Conservation (phyloP, 1,284 basidiomycete genomes). For the Rugosomyces carneus region DNA sequence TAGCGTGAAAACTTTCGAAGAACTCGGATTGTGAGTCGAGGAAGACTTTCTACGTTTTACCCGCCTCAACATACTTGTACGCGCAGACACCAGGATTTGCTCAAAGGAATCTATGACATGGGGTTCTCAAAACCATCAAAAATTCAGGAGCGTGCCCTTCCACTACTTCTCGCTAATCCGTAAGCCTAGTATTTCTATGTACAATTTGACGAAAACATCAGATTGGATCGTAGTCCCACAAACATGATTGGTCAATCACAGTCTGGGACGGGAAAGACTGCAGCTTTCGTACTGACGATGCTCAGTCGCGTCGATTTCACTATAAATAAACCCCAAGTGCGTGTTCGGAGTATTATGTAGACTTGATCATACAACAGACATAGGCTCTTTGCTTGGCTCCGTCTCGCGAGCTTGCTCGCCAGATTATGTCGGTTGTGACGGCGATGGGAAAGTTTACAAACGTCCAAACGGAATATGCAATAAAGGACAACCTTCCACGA, state of each 20-base stretch:
- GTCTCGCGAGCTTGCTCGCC: slow-evolving; percentile 93
- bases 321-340: slow-evolving; percentile 78
- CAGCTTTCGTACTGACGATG: slow-evolving; percentile 98
- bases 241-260: slow-evolving; percentile 99
- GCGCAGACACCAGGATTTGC: slow-evolving; percentile 75
- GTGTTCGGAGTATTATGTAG: slow-evolving; percentile 15
- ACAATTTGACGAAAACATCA: neutral
- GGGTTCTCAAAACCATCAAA: slow-evolving; percentile 98
- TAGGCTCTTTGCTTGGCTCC: slow-evolving; percentile 92
- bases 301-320: slow-evolving; percentile 88
- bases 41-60: neutral
- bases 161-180: slow-evolving; percentile 89
- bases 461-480: slow-evolving; percentile 91
- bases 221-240: slow-evolving; percentile 59
- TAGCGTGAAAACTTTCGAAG: slow-evolving; percentile 93
- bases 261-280: slow-evolving; percentile 98
- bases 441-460: slow-evolving; percentile 94
- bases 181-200: slow-evolving; percentile 33
- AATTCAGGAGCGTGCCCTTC: slow-evolving; percentile 96
- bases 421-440: slow-evolving; percentile 94
- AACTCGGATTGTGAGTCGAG: slow-evolving; percentile 77
- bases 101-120: slow-evolving; percentile 96
- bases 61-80: neutral
- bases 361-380: slow-evolving; percentile 1
- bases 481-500: slow-evolving; percentile 76